Conservation (phyloP, 352 stramenopile species). For the Globisporangium abappressorium region DNA sequence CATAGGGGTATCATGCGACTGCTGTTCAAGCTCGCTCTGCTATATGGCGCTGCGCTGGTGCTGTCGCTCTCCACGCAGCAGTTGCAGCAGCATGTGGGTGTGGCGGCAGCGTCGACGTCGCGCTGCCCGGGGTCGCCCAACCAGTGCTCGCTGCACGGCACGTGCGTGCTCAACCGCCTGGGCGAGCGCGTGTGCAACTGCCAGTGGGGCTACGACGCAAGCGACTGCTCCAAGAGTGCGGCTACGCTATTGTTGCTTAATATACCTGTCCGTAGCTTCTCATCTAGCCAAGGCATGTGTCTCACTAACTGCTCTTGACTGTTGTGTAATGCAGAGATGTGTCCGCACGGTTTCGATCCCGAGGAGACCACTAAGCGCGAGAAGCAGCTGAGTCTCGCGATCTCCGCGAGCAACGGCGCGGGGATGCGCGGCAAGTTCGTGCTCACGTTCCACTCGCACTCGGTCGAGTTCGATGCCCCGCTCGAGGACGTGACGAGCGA, state of each 20-base stretch:
- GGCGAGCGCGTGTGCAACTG: conserved; percentile 76
- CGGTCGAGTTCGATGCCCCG: conserved; percentile 60
- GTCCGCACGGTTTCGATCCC: conserved; percentile 59
- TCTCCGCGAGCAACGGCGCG: conserved; percentile 20
- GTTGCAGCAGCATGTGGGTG: conserved; percentile 5
- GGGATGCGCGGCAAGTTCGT: conserved; percentile 43
- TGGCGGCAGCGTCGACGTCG: conserved; percentile 24
- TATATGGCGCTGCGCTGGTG: conserved; percentile 8
- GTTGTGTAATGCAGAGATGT: conserved; percentile 45
- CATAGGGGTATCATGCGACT: not conserved
- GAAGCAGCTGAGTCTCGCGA: conserved; percentile 50
- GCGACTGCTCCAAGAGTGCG: conserved; percentile 65
- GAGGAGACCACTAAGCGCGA: conserved; percentile 33
- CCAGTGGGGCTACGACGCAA: conserved; percentile 60
- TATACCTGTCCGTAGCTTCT: not conserved
- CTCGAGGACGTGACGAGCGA: conserved; percentile 53
- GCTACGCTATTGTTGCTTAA: not conserved
- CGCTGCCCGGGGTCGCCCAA: conserved; percentile 57
- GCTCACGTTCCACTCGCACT: conserved; percentile 65
- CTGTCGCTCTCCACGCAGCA: conserved; percentile 5
- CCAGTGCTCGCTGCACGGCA: conserved; percentile 68
- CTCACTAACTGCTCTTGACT: not conserved
- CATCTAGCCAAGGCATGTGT: not conserved
- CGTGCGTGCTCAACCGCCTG: conserved; percentile 59
- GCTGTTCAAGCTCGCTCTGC: not conserved